Evolutionary conservation across 2,329 filamentous ascomycete species (phyloP), one percentile per base, ranked within the genome.

Genomic region (Pleurostoma richardsiae): DNA sequence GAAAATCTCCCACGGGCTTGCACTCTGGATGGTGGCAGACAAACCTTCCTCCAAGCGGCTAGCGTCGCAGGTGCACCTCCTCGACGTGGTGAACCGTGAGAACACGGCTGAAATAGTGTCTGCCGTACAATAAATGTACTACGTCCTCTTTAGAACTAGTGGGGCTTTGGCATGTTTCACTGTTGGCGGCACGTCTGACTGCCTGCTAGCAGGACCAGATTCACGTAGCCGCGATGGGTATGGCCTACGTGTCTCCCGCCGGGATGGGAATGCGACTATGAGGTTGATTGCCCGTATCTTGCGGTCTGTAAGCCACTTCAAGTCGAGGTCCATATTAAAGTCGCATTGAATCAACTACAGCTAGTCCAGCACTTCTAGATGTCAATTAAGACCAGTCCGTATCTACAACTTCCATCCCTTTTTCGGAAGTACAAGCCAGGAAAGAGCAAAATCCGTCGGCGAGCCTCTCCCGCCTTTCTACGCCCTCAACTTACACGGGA

Each of bases 1-100:
- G 41, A 30, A 50, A 48, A 26, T 50, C 40, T 10, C 49, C 43
- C 5, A 46, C 27, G 39, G 39, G 40, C 39, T 43, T 38, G 46
- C 43, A 51, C 19, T 48, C 19, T 4, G 46, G 49, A 44, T 51
- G 43, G 2, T 41, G 43, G 30, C 46, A 51, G 10, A 51, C 28
- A 39, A 48, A 51, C n/a, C n/a, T 40, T 29, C 19, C 11, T 3
- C 27, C 19, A 4, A n/a, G 7, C 5, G 28, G 26, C 43, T 44
- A 40, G 39, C 48, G 39, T n/a, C 43, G 19, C 29, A 51, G 30
- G 33, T 49, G 44, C 11, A 51, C 43, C 5, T 43, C 49, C 43
- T 51, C 41, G 19, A 49, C 44, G 38, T 46, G 41, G 40, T 49
- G 40, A 29, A 46, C 48, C 41, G 48, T 49, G 19, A 48, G 30